Conservation (phyloP, 108 stramenopile species). For the Cyclotella baltica region DNA sequence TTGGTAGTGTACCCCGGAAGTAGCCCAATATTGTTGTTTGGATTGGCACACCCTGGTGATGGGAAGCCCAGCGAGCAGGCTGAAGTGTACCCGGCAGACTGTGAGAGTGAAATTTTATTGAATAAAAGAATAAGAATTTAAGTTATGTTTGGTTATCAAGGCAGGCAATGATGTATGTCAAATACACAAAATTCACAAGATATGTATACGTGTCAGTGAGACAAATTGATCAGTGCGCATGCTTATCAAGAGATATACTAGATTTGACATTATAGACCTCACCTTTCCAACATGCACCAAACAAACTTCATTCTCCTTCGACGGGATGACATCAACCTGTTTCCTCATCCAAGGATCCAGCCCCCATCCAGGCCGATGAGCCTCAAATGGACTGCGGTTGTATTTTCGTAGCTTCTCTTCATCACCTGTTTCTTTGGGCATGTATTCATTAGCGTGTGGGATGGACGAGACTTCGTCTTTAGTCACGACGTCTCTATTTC, state of each 20-base stretch:
- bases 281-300: conserved; percentile 17
- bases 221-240: no score
- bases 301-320: conserved; percentile 17
- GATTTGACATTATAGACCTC: no score
- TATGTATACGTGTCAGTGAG: no score
- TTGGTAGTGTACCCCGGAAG: conserved; percentile 24
- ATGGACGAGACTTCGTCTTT: no score
- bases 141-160: background rate
- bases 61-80: conserved; percentile 9
- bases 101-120: background rate
- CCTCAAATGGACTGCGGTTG: conserved; percentile 6
- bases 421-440: background rate
- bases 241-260: no score
- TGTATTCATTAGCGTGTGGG: background rate
- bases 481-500: background rate
- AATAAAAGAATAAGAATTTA: no score
- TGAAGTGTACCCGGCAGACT: background rate
- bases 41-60: background rate
- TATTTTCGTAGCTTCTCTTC: background rate
- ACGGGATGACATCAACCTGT: background rate
- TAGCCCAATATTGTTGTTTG: background rate
- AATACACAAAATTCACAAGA: no score
- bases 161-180: background rate
- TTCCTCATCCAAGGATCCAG: conserved; percentile 10
- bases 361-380: background rate